Base-by-base conservation (phyloP, 176 grass and related monocot species). In the Musa acuminata region DNA sequence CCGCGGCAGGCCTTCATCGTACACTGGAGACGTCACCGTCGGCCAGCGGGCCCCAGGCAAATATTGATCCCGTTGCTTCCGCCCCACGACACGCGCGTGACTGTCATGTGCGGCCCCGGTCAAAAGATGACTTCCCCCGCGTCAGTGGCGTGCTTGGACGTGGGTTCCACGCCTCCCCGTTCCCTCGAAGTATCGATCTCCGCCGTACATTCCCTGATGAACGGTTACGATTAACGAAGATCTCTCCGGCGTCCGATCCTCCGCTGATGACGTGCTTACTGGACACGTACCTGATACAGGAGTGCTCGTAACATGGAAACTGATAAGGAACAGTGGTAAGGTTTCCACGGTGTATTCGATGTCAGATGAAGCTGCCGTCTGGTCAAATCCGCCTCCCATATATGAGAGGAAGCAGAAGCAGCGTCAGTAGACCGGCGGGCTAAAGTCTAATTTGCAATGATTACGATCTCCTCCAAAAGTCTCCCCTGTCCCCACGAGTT, bases 391-490 rank as follows among this genome's bases (percentile, higher is more conserved):
- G 35, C 4, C 35, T 6, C 4, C 35, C 35, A 5, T 6, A 43
- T 43, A 6, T 14, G 11, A 26, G 64, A 67, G 25, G 64, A 26
- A 67, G 2, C 24, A 26, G 35, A 43, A 43, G 11, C 64, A 16
- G 1, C 13, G 14, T 16, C 8, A 9, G 51, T 74, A 27, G 72
- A 57, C 52, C 8, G 23, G 72, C 22, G 53, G 19, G 5, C 57
- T n/a, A 52, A 16, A 51, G 72, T 74, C 72, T 3, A 13, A 57
- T 23, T 53, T 19, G 72, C 72, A 74, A 74, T 74, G 23, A 74
- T 74, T 74, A 74, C 52, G 3, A 11, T 9, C 51, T 22, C 51
- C n/a, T 52, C 14, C 20, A 62, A 21, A 62, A 62, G 57, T n/a
- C 57, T 62, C 11, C 29, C 20, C 19, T 74, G 72, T 74, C 72